Conservation (phyloP, 2,329 filamentous ascomycete genomes). For the Neofusicoccum ribis region DNA sequence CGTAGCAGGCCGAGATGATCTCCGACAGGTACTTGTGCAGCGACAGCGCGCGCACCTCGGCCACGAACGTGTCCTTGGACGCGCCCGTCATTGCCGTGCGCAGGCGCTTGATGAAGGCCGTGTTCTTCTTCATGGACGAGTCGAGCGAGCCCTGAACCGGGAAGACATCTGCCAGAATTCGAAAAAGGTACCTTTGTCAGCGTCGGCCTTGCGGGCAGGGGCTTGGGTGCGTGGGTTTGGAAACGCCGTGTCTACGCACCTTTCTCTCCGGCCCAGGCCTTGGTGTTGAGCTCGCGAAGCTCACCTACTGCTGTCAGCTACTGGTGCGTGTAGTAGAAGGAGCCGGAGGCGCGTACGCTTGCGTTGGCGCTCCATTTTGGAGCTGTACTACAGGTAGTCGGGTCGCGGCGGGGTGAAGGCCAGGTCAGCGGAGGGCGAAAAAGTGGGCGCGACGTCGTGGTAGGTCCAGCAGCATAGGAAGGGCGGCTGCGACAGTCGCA, state of each 20-base stretch:
- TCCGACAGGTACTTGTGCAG: conserved; percentile 96
- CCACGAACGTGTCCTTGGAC: conserved; percentile 78
- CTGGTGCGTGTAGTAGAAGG: neutral
- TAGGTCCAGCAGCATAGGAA: conserved; percentile 16
- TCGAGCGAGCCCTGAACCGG: conserved; percentile 77
- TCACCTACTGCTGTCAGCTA: conserved; percentile 63
- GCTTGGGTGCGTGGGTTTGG: neutral
- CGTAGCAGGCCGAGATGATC: conserved; percentile 93
- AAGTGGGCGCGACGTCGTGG: conserved; percentile 13
- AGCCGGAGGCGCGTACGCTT: conserved; percentile 40
- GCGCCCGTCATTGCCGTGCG: conserved; percentile 83
- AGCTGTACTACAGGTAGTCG: conserved; percentile 10
- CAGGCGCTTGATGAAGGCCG: conserved; percentile 93
- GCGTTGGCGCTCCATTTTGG: conserved; percentile 51
- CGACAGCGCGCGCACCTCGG: conserved; percentile 87
- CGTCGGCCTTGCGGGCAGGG: conserved; percentile 25
- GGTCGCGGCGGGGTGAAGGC: conserved; percentile 23
- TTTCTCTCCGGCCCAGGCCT: conserved; percentile 85
- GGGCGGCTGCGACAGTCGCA: neutral
- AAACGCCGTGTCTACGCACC: conserved; percentile 53
- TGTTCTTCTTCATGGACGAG: conserved; percentile 96
- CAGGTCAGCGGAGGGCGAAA: conserved; percentile 31
- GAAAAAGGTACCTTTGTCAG: conserved; percentile 15
- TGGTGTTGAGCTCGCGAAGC: conserved; percentile 82
- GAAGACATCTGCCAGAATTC: conserved; percentile 66